Evolutionary conservation across 805 yeast species (phyloP), one percentile per base, ranked within the genome.

Genomic region (Pichia ethanolica): DNA sequence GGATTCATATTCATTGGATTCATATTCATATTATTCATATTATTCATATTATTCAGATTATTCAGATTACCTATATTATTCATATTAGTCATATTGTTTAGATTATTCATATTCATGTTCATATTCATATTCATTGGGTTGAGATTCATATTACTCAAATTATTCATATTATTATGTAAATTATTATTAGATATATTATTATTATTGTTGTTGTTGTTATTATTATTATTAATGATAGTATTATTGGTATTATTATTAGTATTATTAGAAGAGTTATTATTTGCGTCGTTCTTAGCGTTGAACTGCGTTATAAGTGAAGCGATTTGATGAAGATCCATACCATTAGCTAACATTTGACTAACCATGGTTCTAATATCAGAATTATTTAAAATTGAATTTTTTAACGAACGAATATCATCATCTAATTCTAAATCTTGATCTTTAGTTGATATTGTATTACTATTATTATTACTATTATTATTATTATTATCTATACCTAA

Each of bases 261-360:
- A 44, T 34, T 46, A 38, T 37, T 49, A 41, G 33, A 51, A 52
- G 11, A 25, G 32, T 36, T 56, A 58, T 37, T 55, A 57, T 50
- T 58, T 49, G 41, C 38, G 48, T 55, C 35, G 42, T 39, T 39
- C 42, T 39, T 39, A 27, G 42, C 42, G 37, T 42, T 56, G 52
- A 57, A 61, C 49, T 64, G 68, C 37, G 60, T 60, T 25, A 66
- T 59, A 32, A 62, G 58, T 10, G 56, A 47, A 11, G 61, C 51
- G 25, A 68, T 61, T 49, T 68, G 70, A 46, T 57, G 56, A 55
- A 67, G 53, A 49, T 65, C 68, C 65, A 68, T 59, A 13, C 71
- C 71, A 48, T 61, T 62, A 14, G 65, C 61, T 12, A 66, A 53
- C 68, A 68, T 60, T 55, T 67, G 70, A 41, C 61, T 55, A 25